Conservation (phyloP, 768 basidiomycete species). For the Pisolithus marmoratus region DNA sequence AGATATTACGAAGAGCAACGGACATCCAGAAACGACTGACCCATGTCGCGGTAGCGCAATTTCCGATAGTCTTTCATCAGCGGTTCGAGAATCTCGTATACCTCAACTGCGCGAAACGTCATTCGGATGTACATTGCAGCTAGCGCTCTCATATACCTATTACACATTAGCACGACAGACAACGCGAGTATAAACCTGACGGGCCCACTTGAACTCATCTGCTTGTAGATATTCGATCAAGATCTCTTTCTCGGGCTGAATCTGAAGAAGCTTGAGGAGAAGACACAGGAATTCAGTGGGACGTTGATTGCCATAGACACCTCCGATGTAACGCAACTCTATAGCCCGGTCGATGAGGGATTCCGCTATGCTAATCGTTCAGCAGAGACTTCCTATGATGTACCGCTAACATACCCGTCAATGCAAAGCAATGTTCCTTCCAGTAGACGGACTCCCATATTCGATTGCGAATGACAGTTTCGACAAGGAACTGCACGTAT, state of each 20-base stretch:
- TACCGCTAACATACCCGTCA: conserved; percentile 60
- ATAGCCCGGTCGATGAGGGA: conserved; percentile 91
- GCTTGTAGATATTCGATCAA: conserved; percentile 90
- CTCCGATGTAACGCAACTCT: conserved; percentile 76
- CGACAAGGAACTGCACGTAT: conserved; percentile 72
- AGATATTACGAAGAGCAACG: conserved; percentile 1
- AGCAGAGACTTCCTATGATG: neutral
- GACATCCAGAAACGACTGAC: conserved; percentile 39
- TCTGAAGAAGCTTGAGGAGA: conserved; percentile 88
- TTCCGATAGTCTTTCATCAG: conserved; percentile 92
- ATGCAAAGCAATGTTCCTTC: conserved; percentile 99
- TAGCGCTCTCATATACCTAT: conserved; percentile 87
- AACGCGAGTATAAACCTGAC: neutral
- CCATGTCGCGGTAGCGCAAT: conserved; percentile 70
- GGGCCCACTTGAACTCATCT: conserved; percentile 95
- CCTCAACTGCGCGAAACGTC: conserved; percentile 86
- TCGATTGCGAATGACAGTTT: conserved; percentile 92
- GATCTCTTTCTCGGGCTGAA: conserved; percentile 98
- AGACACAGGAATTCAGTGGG: conserved; percentile 94
- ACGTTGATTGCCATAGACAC: conserved; percentile 91
- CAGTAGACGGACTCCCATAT: conserved; percentile 94
- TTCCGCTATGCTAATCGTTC: conserved; percentile 54
- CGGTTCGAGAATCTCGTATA: conserved; percentile 91
- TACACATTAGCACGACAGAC: neutral
- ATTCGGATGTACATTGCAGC: conserved; percentile 93